Evolutionary conservation across 768 basidiomycete genomes (phyloP).

Genomic region (Panaeolus papilionaceus): DNA sequence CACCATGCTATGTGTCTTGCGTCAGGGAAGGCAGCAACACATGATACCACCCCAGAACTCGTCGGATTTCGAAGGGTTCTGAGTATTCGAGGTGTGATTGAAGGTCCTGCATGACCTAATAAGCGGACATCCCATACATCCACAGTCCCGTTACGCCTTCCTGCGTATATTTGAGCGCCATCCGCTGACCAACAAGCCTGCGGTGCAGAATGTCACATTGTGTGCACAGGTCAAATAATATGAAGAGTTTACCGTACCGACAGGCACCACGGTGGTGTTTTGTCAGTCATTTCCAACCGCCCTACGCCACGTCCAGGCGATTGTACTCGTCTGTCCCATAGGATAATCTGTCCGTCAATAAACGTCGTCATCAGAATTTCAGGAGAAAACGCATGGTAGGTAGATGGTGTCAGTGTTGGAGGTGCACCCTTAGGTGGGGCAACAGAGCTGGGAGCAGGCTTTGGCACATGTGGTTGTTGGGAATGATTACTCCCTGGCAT

Average conservation of each 20-base stretch:
- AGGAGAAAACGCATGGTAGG: constrained; percentile 71
- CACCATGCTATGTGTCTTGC: constrained; percentile 91
- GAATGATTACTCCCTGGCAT: constrained; percentile 29
- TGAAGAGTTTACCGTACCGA: constrained; percentile 62
- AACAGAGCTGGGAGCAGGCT: constrained; percentile 41
- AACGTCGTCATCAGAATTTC: constrained; percentile 89
- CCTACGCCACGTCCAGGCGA: constrained; percentile 76
- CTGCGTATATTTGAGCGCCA: constrained; percentile 88
- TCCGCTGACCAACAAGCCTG: constrained; percentile 96
- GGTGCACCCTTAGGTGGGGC: constrained; percentile 78
- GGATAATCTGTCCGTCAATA: constrained; percentile 89
- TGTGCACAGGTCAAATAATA: constrained; percentile 11
- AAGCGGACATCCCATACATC: constrained; percentile 96
- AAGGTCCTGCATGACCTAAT: constrained; percentile 66
- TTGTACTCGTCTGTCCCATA: constrained; percentile 87
- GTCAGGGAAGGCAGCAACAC: constrained; percentile 91
- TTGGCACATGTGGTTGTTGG: constrained; percentile 31
- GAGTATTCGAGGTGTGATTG: constrained; percentile 74
- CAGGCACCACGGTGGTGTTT: constrained; percentile 95
- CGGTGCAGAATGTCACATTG: constrained; percentile 10
- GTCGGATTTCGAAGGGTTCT: constrained; percentile 86
- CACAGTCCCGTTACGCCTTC: constrained; percentile 87
- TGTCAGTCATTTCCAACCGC: constrained; percentile 87
- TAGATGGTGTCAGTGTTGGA: constrained; percentile 67
- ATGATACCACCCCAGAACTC: constrained; percentile 91